Conservation (phyloP, 306 rosid genomes). For the Bauhinia variegata region DNA sequence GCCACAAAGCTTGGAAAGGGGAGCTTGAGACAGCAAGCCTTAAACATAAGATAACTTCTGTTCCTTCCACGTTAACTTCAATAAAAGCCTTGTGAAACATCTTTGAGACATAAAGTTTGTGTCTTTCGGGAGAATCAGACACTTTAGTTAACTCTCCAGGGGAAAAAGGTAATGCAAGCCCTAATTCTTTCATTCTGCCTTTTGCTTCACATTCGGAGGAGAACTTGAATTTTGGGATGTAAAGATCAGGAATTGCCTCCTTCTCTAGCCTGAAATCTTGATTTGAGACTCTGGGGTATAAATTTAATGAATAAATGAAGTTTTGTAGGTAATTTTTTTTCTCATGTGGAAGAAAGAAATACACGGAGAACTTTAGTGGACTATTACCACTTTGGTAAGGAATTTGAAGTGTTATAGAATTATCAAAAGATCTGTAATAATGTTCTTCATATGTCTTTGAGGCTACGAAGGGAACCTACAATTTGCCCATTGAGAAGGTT, state of each 20-base stretch:
- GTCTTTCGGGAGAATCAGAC: background rate
- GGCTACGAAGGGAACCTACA: conserved; percentile 38
- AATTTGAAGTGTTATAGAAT: conserved; percentile 17
- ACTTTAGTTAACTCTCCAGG: conserved; percentile 28
- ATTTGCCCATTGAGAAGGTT: conserved; percentile 28
- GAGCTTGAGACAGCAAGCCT: background rate
- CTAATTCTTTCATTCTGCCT: background rate
- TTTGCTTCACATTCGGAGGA: background rate
- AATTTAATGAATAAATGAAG: background rate
- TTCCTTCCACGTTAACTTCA: conserved; percentile 38
- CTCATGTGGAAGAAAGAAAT: conserved; percentile 39
- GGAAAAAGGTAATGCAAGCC: conserved; percentile 20
- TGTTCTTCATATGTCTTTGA: background rate
- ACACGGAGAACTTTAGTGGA: conserved; percentile 14
- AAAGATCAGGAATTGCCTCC: background rate
- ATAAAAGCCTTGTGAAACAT: conserved; percentile 11
- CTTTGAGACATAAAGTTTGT: background rate
- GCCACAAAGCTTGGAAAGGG: background rate
- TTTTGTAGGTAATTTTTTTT: conserved; percentile 30
- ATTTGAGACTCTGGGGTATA: conserved; percentile 14
- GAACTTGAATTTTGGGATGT: conserved; percentile 38
- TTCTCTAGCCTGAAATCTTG: background rate
- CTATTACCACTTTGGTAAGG: conserved; percentile 3
- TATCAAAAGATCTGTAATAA: background rate
- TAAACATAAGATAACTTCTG: background rate